Evolutionary conservation across 2,329 filamentous ascomycete genomes (phyloP).

Genomic region (Alternaria hordeiaustralica): DNA sequence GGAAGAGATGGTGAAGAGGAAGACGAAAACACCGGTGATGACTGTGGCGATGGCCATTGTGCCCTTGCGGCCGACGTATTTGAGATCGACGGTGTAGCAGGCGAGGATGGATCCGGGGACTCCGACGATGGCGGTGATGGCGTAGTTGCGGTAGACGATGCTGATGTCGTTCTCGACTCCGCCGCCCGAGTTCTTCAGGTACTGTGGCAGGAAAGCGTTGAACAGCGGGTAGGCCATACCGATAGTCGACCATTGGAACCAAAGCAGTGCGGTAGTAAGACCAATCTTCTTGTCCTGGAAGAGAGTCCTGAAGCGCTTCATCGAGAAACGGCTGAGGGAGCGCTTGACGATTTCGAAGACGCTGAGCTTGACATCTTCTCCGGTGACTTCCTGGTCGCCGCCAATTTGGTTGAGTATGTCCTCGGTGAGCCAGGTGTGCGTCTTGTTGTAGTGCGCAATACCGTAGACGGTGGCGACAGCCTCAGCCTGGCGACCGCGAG

Average conservation of each 20-base stretch:
- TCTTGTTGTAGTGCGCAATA: conserved; percentile 73
- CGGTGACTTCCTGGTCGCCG: conserved; percentile 53
- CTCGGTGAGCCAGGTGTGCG: conserved; percentile 64
- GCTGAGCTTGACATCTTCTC: conserved; percentile 48
- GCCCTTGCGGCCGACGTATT: conserved; percentile 74
- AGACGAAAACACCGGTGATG: conserved; percentile 72
- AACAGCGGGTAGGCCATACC: conserved; percentile 89
- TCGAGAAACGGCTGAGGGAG: conserved; percentile 71
- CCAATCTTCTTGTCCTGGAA: conserved; percentile 58
- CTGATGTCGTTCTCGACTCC: conserved; percentile 29
- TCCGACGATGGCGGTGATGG: conserved; percentile 77
- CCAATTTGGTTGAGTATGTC: conserved; percentile 66
- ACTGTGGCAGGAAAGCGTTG: conserved; percentile 89
- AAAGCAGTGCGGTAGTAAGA: conserved; percentile 62
- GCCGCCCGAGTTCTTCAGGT: conserved; percentile 67
- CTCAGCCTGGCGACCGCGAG: conserved; percentile 76
- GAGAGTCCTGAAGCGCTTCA: conserved; percentile 70
- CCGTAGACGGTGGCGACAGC: conserved; percentile 81
- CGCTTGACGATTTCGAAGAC: conserved; percentile 60
- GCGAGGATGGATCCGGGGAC: conserved; percentile 79
- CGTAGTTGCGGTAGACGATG: conserved; percentile 77
- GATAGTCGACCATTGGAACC: conserved; percentile 83
- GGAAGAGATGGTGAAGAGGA: conserved; percentile 67
- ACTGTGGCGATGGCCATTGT: conserved; percentile 73
- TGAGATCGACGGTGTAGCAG: conserved; percentile 73